Evolutionary conservation across 1,284 basidiomycete species (phyloP).

Genomic region (Cryptococcus neoformans): DNA sequence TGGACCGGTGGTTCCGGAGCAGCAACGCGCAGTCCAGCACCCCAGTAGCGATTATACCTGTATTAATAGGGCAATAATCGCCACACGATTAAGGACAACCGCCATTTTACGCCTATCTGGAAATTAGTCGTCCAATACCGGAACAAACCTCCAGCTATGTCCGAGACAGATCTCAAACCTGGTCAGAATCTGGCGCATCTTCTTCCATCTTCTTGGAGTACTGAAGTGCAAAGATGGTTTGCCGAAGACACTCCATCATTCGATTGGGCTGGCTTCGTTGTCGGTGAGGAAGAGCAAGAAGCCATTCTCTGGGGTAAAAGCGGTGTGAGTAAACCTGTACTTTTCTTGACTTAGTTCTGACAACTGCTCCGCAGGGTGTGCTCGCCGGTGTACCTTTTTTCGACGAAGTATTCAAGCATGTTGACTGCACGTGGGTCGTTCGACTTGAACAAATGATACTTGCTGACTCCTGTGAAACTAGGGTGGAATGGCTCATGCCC

Average conservation of each 20-base stretch:
- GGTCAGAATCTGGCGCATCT: constrained; percentile 57
- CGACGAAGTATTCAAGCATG: constrained; percentile 84
- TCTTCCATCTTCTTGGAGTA: constrained; percentile 86
- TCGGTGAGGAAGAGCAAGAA: constrained; percentile 81
- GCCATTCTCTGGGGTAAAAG: constrained; percentile 81
- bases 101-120: no score
- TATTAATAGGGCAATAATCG: no score
- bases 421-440: constrained; percentile 77
- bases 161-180: constrained; percentile 27
- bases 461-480: constrained; percentile 38
- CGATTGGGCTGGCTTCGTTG: constrained; percentile 96
- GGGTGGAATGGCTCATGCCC: constrained; percentile 86
- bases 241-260: constrained; percentile 94
- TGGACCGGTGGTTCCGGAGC: no score
- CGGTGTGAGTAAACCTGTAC: constrained; percentile 31
- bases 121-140: no score
- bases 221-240: constrained; percentile 79
- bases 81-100: no score
- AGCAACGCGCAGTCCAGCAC: no score
- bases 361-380: constrained; percentile 57
- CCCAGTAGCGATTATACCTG: no score
- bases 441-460: no score
- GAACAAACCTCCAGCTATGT: background rate
- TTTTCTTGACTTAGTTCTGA: background rate
- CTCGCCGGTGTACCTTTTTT: constrained; percentile 92